Base-by-base conservation (phyloP, 2,329 filamentous ascomycete genomes). In the Fusarium pseudoanthophilum region DNA sequence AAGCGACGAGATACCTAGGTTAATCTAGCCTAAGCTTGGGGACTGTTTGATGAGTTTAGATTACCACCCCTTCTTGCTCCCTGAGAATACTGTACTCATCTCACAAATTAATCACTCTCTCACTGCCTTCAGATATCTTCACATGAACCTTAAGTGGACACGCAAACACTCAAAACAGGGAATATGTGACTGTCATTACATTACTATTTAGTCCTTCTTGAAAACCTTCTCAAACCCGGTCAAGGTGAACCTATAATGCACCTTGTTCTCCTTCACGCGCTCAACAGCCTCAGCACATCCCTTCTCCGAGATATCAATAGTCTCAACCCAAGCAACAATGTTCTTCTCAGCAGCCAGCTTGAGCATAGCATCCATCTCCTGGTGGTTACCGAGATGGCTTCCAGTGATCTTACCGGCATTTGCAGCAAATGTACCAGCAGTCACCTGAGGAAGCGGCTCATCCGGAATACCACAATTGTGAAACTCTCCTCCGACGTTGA, bases 171-270 rank as follows among this genome's bases (percentile, higher is more conserved):
- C 6, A 30, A 10, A 49, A n/a, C 18, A 18, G 5, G 7, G 9
- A n/a, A 24, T 32, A 32, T 11, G 1, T 24, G 7, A 11, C 1
- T 11, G 32, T 26, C 11, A 26, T 36, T 52, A 36, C 30, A 37
- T 42, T 49, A 39, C 16, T 34, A 52, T 28, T 60, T 60, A 73
- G 30, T 60, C 43, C n/a, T 53, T 56, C 64, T 74, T 64, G 67
- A 93, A 93, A 0, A 84, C 89, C 84, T 92, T 90, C 75, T 93
- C 89, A 75, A 88, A 93, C 15, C 89, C 88, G 18, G 89, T 90
- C 77, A 95, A 80, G 1, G 92, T 93, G 77, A 93, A 91, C 45
- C 93, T 86, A 80, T 93, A 95, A 39, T 87, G 87, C 20, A 95
- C 91, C 79, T 93, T 89, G 75, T 92, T 92, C 72, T 89, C 89